A percentile compares a stretch with the other conserved stretches of the same genome.
phyloP scores from a whole-genome alignment of 2,329 filamentous ascomycete species.

The Penicillium griseofulvum region DNA sequence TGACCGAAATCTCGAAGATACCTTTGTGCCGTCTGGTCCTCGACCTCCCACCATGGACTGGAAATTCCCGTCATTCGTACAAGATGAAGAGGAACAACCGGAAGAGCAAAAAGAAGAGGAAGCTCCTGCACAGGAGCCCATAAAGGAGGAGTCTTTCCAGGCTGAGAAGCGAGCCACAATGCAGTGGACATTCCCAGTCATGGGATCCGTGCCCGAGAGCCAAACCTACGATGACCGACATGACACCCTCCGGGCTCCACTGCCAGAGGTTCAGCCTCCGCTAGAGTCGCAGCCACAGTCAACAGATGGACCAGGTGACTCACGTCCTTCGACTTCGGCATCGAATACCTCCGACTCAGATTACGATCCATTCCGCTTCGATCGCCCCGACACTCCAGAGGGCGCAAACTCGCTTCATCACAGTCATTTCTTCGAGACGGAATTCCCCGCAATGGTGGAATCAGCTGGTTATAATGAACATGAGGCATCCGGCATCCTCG shows the following conservation, averaged over 20 bases:
- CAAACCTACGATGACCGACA: conserved; percentile 22
- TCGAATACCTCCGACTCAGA: conserved; percentile 39
- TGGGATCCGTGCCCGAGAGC: conserved; percentile 25
- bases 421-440: conserved; percentile 42
- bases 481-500: conserved; percentile 55
- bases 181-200: conserved; percentile 56
- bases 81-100: conserved; percentile 16
- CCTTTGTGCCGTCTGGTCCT: conserved; percentile 36
- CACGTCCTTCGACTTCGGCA: conserved; percentile 41
- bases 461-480: conserved; percentile 46
- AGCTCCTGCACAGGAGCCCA: not conserved
- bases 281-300: conserved; percentile 2
- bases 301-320: conserved; percentile 29
- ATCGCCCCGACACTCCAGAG: conserved; percentile 32
- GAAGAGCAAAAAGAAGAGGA: conserved; percentile 6
- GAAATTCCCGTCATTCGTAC: conserved; percentile 44
- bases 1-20: conserved; percentile 27
- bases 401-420: conserved; percentile 13
- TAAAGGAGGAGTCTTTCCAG: conserved; percentile 23
- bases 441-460: conserved; percentile 46
- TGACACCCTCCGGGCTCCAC: conserved; percentile 34
- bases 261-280: conserved; percentile 12
- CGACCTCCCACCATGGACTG: conserved; percentile 49
- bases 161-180: conserved; percentile 43
- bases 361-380: conserved; percentile 45